These are phyloP conservation scores for Phytophthora tubulina DNA, from an alignment of 352 stramenopile species.

Conservation along the genomic window DNA sequence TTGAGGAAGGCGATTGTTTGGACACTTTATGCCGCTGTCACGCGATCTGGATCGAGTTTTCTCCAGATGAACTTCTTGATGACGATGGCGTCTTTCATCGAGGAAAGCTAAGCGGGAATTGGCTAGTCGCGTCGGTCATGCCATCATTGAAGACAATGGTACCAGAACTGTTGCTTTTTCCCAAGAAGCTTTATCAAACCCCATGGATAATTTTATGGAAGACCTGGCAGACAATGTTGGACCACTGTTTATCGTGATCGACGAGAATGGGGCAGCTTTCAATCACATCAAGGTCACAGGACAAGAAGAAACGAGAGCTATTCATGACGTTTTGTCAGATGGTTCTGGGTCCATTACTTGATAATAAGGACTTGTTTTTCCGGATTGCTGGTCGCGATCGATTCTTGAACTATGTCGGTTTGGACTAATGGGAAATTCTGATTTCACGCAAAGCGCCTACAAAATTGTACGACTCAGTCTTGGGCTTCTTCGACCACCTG, in stretches of 20 bases:
- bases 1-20: neutral
- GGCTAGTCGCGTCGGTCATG: neutral
- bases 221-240: no score
- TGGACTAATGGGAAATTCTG: no score
- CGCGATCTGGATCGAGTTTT: neutral
- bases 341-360: conserved; percentile 1
- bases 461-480: neutral
- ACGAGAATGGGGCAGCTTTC: conserved; percentile 25
- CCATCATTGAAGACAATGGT: neutral
- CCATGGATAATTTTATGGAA: conserved; percentile 10
- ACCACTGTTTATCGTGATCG: conserved; percentile 35
- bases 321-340: neutral
- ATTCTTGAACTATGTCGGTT: conserved; percentile 23
- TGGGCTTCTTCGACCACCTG: neutral
- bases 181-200: neutral
- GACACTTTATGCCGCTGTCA: neutral
- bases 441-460: neutral
- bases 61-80: neutral
- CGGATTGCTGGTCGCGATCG: conserved; percentile 20
- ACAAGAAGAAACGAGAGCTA: neutral
- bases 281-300: neutral
- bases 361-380: conserved; percentile 22
- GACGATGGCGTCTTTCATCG: neutral
- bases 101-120: neutral
- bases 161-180: neutral